phyloP scores from a whole-genome alignment of 2,329 filamentous ascomycete species.

The Xylariaceae sp. region DNA sequence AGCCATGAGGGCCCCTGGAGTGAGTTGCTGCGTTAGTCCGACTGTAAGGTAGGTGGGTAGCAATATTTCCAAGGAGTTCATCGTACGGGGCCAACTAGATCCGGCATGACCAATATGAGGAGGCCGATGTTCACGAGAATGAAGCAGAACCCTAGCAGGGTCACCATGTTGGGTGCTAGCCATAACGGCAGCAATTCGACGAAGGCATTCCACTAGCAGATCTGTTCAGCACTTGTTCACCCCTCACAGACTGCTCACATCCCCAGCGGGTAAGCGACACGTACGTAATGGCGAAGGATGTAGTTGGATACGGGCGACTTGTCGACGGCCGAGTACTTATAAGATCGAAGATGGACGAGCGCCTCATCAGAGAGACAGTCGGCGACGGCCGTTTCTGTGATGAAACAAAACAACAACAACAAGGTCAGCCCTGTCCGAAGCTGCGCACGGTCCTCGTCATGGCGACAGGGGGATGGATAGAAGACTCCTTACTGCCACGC shows the following conservation, averaged over 20 bases:
- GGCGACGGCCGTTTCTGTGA: constrained; percentile 50
- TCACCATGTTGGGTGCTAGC: constrained; percentile 97
- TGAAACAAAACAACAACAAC: not conserved
- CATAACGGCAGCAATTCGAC: constrained; percentile 90
- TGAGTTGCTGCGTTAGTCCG: constrained; percentile 8
- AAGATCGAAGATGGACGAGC: constrained; percentile 82
- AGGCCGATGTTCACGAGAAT: constrained; percentile 76
- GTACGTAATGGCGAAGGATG: constrained; percentile 90
- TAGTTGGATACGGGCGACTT: constrained; percentile 91
- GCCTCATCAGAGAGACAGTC: constrained; percentile 85
- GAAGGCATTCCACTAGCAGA: constrained; percentile 84
- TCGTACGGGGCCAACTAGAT: constrained; percentile 80
- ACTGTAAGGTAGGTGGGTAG: not conserved
- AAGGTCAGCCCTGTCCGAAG: constrained; percentile 11
- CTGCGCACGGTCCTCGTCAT: not conserved
- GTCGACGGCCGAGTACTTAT: constrained; percentile 97
- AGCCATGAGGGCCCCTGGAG: constrained; percentile 77
- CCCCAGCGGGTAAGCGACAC: constrained; percentile 31
- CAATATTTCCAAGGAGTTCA: constrained; percentile 3
- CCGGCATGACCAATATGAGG: constrained; percentile 76
- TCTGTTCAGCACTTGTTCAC: constrained; percentile 23
- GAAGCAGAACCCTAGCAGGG: constrained; percentile 88
- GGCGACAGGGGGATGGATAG: constrained; percentile 1
- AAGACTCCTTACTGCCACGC: constrained; percentile 34
- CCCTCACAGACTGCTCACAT: not conserved